Evolutionary conservation across 805 yeast species (phyloP).

Genomic region (Starmerella vaccinii): DNA sequence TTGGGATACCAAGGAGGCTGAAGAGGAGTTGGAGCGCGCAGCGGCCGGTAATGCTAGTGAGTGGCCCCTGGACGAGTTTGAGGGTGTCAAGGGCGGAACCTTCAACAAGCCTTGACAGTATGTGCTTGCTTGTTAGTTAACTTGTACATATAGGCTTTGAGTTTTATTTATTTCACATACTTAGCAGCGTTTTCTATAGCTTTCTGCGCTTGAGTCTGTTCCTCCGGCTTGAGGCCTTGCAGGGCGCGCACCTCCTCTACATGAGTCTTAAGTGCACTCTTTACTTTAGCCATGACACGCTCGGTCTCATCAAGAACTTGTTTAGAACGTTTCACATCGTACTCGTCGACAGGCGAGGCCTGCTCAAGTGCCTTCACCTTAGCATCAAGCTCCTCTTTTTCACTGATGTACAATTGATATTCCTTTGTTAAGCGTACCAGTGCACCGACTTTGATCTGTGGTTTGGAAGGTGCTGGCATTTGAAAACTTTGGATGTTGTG

Average conservation of each 20-base stretch:
- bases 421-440: constrained; percentile 61
- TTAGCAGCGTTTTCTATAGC: constrained; percentile 33
- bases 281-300: constrained; percentile 42
- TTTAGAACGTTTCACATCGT: constrained; percentile 44
- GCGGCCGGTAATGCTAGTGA: constrained; percentile 67
- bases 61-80: constrained; percentile 28
- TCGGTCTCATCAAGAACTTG: constrained; percentile 48
- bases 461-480: constrained; percentile 56
- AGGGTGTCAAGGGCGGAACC: constrained; percentile 15
- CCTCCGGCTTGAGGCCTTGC: constrained; percentile 23
- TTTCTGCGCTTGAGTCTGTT: constrained; percentile 20
- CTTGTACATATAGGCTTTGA: background rate
- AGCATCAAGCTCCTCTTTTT: constrained; percentile 44
- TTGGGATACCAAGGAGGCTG: constrained; percentile 53
- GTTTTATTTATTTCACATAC: constrained; percentile 23
- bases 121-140: background rate
- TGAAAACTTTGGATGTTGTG: no score
- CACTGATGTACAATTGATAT: constrained; percentile 48
- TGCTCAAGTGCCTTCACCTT: constrained; percentile 40
- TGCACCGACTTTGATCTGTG: constrained; percentile 64
- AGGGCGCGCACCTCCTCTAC: constrained; percentile 23
- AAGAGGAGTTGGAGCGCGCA: constrained; percentile 27
- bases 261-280: constrained; percentile 34
- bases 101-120: background rate
- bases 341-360: constrained; percentile 44